Base-by-base conservation (phyloP, 495 filamentous ascomycete genomes). In the Aspergillus olivimuriae region DNA sequence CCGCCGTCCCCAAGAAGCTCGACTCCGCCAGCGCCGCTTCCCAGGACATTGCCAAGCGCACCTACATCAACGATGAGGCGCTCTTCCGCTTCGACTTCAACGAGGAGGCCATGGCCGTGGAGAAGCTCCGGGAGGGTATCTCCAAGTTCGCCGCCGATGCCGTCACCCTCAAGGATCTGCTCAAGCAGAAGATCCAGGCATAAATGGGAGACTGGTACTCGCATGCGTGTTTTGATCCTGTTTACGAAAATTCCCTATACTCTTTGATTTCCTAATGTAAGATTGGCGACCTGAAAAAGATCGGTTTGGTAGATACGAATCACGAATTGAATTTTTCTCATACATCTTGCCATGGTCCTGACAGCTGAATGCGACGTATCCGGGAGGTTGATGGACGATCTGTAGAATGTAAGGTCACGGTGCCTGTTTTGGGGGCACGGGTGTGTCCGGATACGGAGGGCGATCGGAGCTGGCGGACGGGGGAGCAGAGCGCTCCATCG, bases 41-140 rank as follows among this genome's bases (percentile, higher is more conserved):
- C 26, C 77, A 94, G 41, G 65, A 94, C 68, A 81, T 99, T 58
- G 66, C 80, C 65, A 94, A 87, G 87, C 86, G 84, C 76, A 73
- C 69, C 39, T 99, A 97, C 81, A 80, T 99, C 65, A 75, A 86
- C 61, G 73, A 92, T 63, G 94, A 99, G 76, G 51, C 90, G 37
- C 57, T 69, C 23, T 99, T 95, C 89, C 90, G 92, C 63, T 99
- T 95, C 78, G 85, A 90, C 70, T 94, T 99, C 82, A 99, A 99
- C 76, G 92, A 97, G 76, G 87, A 99, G 63, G 79, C 87, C 48
- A 99, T 99, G 92, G 92, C 87, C 42, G 88, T 94, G 48, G 90
- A 96, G 81, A 99, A 99, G 83, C 80, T 99, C 49, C 82, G 88
- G 34, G 90, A 97, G 72, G 92, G 92, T 74, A 99, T 99, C 77